Evolutionary conservation across 768 basidiomycete genomes (phyloP), one percentile per base, ranked within the genome.

Genomic region (Cystofilobasidium macerans): DNA sequence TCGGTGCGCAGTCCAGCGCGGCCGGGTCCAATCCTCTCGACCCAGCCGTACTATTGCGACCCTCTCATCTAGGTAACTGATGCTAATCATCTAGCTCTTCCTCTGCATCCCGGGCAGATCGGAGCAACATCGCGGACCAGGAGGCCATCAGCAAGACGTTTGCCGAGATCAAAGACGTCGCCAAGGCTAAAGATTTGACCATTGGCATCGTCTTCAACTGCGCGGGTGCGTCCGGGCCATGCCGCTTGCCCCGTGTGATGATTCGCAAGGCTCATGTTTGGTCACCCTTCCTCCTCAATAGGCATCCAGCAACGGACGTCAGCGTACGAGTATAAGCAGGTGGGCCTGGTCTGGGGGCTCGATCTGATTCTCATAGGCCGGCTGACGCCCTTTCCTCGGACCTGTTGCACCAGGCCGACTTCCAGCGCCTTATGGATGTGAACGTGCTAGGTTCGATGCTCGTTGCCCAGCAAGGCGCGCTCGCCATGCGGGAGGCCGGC

Each of bases 401-500:
- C 20, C 24, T 7, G 11, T 6, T 18, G 45, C 48, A 26, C 7
- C 48, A 57, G 38, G 57, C 57, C n/a, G 57, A 58, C 35, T 58
- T 58, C 57, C 13, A 36, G 36, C 28, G 57, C 18, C 9, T 58
- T 2, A 33, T 58, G 57, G 36, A 58, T 24, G 35, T 58, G 9
- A 58, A 58, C 57, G 57, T 58, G 3, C 20, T 43, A 12, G 57
- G 57, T 28, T 38, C 57, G 24, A 58, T 58, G 57, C 57, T 58
- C 13, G 57, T 58, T 18, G 57, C 57, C n/a, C 57, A 58, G 40
- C 36, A 36, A 16, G 35, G 8, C 2, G 57, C 57, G 57, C 24
- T n/a, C 9, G 35, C n/a, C 7, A 58, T 58, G 57, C 22, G 33
- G 3, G 36, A 58, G 22, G 36, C 33, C 22, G 57, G 57, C 28